A percentile compares a stretch with the other conserved stretches of the same genome.
Evolutionary conservation across 2,329 filamentous ascomycete species (phyloP).

Genomic region (Colletotrichum eleusines): DNA sequence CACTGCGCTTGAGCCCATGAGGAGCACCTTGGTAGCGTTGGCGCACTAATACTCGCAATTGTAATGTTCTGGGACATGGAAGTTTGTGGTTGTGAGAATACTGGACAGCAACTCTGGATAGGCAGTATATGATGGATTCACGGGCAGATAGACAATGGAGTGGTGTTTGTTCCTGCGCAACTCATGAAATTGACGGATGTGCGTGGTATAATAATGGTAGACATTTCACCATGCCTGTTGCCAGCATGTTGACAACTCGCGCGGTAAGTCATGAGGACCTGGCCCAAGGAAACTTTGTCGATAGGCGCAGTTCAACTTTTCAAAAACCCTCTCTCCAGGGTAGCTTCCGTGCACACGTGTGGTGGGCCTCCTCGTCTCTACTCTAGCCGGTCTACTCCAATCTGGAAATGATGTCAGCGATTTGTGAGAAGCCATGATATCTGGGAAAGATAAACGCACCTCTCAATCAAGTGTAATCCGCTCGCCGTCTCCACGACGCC

Average conservation of each 20-base stretch:
- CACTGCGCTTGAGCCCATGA: conserved; percentile 62
- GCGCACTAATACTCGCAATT: neutral
- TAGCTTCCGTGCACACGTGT: neutral
- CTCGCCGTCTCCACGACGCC: conserved; percentile 91
- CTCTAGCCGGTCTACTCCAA: conserved; percentile 46
- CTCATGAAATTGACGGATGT: conserved; percentile 22
- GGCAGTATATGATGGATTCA: conserved; percentile 7
- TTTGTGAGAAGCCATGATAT: neutral
- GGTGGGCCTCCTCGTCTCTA: neutral
- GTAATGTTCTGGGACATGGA: neutral
- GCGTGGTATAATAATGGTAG: conserved; percentile 37
- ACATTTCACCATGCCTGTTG: conserved; percentile 27
- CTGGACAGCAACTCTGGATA: neutral
- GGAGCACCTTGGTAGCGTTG: conserved; percentile 49
- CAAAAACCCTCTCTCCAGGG: neutral
- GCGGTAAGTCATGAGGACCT: conserved; percentile 1
- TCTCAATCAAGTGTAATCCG: conserved; percentile 94
- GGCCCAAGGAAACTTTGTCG: neutral
- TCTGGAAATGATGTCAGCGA: conserved; percentile 73
- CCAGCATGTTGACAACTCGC: conserved; percentile 8
- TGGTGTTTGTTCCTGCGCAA: conserved; percentile 7
- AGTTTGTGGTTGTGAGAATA: neutral
- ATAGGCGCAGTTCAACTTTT: conserved; percentile 29
- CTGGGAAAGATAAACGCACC: conserved; percentile 65
- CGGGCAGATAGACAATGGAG: conserved; percentile 1